These are phyloP conservation scores for Cucurbita ficifolia DNA, from an alignment of 306 rosid species.

Conservation along the genomic window DNA sequence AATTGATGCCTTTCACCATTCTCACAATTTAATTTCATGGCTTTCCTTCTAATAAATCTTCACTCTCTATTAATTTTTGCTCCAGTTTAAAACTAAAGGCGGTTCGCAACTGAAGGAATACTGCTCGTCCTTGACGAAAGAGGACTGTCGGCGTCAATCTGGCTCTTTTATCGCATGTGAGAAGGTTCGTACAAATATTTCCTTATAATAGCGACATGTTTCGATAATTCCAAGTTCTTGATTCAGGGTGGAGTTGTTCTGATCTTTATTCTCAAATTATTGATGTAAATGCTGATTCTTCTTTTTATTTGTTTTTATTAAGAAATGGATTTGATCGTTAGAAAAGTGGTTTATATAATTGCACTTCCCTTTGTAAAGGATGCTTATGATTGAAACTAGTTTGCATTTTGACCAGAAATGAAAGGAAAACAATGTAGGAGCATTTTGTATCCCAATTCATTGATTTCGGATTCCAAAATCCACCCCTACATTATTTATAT, in stretches of 20 bases:
- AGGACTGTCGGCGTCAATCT: slow-evolving; percentile 79
- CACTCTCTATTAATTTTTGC: slow-evolving; percentile 9
- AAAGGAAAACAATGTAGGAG: background rate
- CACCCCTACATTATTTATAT: background rate
- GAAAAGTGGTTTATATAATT: background rate
- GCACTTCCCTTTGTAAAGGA: background rate
- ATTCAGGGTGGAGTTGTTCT: background rate
- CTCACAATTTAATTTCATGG: background rate
- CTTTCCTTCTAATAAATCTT: background rate
- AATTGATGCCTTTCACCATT: too few relatives aligned
- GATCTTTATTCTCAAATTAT: background rate
- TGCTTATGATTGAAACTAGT: background rate
- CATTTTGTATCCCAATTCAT: background rate
- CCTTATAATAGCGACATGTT: background rate
- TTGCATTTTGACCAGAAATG: background rate
- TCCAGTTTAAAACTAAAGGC: slow-evolving; percentile 89
- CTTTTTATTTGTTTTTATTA: background rate
- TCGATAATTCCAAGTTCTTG: background rate
- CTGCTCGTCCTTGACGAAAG: slow-evolving; percentile 84
- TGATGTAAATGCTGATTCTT: background rate
- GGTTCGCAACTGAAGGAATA: slow-evolving; percentile 77
- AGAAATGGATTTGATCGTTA: background rate
- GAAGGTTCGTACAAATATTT: slow-evolving; percentile 42
- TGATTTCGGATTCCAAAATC: background rate
- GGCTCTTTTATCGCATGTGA: slow-evolving; percentile 79